phyloP scores from a whole-genome alignment of 768 basidiomycete genomes.

The Pseudohyphozyma bogoriensis region DNA sequence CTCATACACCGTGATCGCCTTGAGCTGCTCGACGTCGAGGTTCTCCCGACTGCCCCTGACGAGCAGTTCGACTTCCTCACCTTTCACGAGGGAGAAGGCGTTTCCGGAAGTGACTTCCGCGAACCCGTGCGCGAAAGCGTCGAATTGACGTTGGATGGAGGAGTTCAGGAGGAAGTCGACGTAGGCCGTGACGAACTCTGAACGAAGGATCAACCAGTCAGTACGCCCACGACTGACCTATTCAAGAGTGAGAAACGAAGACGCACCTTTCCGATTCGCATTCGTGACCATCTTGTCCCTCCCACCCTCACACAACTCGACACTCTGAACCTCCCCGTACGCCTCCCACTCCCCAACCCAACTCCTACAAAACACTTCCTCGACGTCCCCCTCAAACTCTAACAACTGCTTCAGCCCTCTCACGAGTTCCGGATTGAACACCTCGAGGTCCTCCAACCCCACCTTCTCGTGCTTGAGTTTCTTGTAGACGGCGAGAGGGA shows the following conservation, averaged over 20 bases:
- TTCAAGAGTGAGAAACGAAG: background rate
- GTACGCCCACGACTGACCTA: background rate
- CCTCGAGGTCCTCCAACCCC: constrained; percentile 55
- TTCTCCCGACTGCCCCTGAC: constrained; percentile 28
- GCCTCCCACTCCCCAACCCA: constrained; percentile 26
- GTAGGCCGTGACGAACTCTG: constrained; percentile 22
- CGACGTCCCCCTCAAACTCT: constrained; percentile 51
- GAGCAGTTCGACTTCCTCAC: constrained; percentile 33
- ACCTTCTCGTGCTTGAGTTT: constrained; percentile 58
- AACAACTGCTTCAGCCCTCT: constrained; percentile 65
- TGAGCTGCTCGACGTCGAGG: constrained; percentile 28
- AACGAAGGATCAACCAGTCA: rapidly evolving
- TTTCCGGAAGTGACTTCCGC: constrained; percentile 25
- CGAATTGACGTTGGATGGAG: constrained; percentile 26
- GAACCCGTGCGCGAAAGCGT: constrained; percentile 28
- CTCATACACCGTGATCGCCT: constrained; percentile 23
- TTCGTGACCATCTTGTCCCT: constrained; percentile 56
- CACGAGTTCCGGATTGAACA: constrained; percentile 58
- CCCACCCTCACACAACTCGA: constrained; percentile 58
- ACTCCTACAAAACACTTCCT: constrained; percentile 35
- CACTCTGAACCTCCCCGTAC: constrained; percentile 60
- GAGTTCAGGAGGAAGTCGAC: constrained; percentile 23
- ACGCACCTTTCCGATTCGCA: constrained; percentile 58
- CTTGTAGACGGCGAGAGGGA: constrained; percentile 68
- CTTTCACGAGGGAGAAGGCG: constrained; percentile 28